phyloP scores from a whole-genome alignment of 805 yeast genomes.

The Candida silvatica region DNA sequence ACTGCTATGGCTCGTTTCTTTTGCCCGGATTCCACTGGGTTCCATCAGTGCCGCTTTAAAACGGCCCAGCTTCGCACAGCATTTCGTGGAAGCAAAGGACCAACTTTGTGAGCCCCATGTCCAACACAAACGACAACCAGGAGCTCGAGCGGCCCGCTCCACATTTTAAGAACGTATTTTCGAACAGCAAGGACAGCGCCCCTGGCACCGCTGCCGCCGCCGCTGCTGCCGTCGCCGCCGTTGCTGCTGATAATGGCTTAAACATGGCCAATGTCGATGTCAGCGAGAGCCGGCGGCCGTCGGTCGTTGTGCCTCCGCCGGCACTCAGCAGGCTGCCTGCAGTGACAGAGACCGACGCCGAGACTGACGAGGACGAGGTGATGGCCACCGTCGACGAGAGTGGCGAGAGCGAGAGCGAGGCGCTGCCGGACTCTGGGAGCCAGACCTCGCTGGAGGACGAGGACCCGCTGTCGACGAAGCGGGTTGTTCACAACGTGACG shows the following conservation, averaged over 20 bases:
- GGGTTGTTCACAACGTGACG: too few species aligned
- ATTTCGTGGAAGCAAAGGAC: neutral
- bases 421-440: too few species aligned
- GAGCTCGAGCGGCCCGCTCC: slow-evolving; percentile 21
- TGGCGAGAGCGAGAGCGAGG: too few species aligned
- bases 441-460: too few species aligned
- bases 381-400: neutral
- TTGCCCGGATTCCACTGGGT: neutral
- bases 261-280: slow-evolving; percentile 8
- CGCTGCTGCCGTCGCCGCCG: slow-evolving; percentile 14
- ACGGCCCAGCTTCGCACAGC: neutral
- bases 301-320: slow-evolving; percentile 2
- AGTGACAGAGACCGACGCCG: slow-evolving; percentile 4
- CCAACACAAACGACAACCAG: slow-evolving; percentile 28
- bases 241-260: slow-evolving; percentile 12
- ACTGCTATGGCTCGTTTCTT: too few species aligned
- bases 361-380: neutral
- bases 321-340: slow-evolving; percentile 3
- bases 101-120: neutral
- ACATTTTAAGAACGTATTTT: slow-evolving; percentile 27
- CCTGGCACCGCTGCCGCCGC: slow-evolving; percentile 6
- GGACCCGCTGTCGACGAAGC: too few species aligned
- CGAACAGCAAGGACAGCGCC: slow-evolving; percentile 13
- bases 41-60: neutral
- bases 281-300: slow-evolving; percentile 2